Conservation (phyloP, 2,329 filamentous ascomycete species). For the Ceratocystis colombiana region DNA sequence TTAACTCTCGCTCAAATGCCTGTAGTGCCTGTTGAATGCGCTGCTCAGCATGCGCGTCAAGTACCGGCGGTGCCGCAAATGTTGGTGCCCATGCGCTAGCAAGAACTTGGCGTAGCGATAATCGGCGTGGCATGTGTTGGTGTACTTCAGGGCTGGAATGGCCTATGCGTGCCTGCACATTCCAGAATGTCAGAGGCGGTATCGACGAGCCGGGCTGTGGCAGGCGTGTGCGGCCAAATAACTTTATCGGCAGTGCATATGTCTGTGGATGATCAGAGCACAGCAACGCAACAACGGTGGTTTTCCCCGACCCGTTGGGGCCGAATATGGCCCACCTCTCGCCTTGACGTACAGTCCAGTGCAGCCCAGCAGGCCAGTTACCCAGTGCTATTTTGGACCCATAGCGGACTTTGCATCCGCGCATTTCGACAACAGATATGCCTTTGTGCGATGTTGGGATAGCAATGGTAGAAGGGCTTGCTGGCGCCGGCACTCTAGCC, state of each 20-base stretch:
- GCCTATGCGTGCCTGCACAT: constrained; percentile 79
- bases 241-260: constrained; percentile 74
- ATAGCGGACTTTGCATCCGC: constrained; percentile 73
- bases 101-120: constrained; percentile 63
- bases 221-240: constrained; percentile 74
- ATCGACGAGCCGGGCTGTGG: constrained; percentile 56
- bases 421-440: constrained; percentile 75
- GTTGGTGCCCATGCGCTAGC: constrained; percentile 89
- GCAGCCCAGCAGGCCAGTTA: constrained; percentile 65
- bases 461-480: constrained; percentile 34
- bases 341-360: constrained; percentile 73
- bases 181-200: constrained; percentile 77
- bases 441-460: constrained; percentile 38
- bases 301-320: constrained; percentile 91
- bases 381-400: constrained; percentile 67
- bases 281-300: constrained; percentile 81
- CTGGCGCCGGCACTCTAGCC: constrained; percentile 30
- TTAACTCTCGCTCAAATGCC: constrained; percentile 73
- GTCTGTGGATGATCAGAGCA: constrained; percentile 94
- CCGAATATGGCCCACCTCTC: constrained; percentile 90
- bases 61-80: constrained; percentile 58
- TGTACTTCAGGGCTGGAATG: constrained; percentile 93
- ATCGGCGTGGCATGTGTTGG: constrained; percentile 71
- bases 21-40: constrained; percentile 59
- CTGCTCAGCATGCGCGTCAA: constrained; percentile 42